These are phyloP conservation scores for Mycena vitilis DNA, from an alignment of 768 basidiomycete genomes.

Conservation along the genomic window DNA sequence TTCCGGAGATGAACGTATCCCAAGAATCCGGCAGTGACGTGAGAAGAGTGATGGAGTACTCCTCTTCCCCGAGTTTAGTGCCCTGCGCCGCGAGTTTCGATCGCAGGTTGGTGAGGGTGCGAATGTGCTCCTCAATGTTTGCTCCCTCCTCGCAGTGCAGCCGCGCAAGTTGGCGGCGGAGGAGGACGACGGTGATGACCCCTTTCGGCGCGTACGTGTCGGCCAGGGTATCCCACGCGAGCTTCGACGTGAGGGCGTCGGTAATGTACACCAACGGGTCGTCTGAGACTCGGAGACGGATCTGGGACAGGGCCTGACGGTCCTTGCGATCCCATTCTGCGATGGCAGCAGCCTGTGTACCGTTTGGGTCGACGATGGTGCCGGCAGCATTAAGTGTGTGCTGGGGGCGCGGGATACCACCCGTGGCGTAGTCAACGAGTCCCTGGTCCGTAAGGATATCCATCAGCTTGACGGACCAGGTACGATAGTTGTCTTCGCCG, in stretches of 20 bases:
- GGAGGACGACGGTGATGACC: slow-evolving; percentile 18
- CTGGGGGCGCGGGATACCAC: slow-evolving; percentile 8
- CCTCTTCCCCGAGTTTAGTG: slow-evolving; percentile 39
- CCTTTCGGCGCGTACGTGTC: slow-evolving; percentile 27
- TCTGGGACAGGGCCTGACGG: slow-evolving; percentile 44
- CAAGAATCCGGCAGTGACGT: slow-evolving; percentile 30
- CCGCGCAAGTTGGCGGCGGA: slow-evolving; percentile 12
- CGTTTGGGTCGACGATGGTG: slow-evolving; percentile 10
- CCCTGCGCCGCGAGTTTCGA: slow-evolving; percentile 40
- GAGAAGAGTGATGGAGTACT: slow-evolving; percentile 47
- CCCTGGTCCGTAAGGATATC: slow-evolving; percentile 42
- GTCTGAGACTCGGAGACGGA: slow-evolving; percentile 34
- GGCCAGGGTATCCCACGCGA: slow-evolving; percentile 45
- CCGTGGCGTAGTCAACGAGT: slow-evolving; percentile 29
- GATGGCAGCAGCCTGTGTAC: slow-evolving; percentile 10
- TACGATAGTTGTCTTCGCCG: slow-evolving; percentile 34
- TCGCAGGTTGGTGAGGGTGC: slow-evolving; percentile 39
- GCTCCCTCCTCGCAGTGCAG: slow-evolving; percentile 14
- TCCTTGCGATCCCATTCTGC: slow-evolving; percentile 37
- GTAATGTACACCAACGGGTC: slow-evolving; percentile 19
- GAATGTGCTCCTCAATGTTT: slow-evolving; percentile 46
- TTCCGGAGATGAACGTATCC: slow-evolving; percentile 43
- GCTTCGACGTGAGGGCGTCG: slow-evolving; percentile 14
- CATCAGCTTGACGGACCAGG: slow-evolving; percentile 36
- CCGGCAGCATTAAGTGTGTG: slow-evolving; percentile 1